Evolutionary conservation across 2,329 filamentous ascomycete species (phyloP).

Genomic region (Botrytis paeoniae): DNA sequence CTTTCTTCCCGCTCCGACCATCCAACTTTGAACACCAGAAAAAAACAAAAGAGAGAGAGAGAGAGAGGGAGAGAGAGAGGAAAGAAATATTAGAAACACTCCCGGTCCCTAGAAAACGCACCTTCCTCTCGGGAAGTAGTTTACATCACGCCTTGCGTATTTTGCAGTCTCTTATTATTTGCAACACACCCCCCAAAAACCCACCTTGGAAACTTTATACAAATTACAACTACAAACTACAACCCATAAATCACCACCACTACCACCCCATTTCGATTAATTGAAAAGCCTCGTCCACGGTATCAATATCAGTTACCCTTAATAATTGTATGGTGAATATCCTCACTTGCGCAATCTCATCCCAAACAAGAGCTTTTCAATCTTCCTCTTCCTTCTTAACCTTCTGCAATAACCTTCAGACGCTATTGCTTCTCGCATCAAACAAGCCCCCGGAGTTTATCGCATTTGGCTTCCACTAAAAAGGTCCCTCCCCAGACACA

Average conservation of each 20-base stretch:
- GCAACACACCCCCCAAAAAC: background rate
- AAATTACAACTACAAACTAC: slow-evolving; percentile 4
- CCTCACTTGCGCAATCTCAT: slow-evolving; percentile 7
- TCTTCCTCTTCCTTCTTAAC: background rate
- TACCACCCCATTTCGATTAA: background rate
- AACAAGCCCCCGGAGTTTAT: slow-evolving; percentile 1
- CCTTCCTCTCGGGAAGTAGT: background rate
- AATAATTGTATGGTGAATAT: slow-evolving; percentile 1
- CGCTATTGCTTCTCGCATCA: slow-evolving; percentile 8
- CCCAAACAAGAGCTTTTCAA: background rate
- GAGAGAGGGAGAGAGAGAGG: background rate
- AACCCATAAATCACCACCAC: background rate
- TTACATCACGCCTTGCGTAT: slow-evolving; percentile 6
- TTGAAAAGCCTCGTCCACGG: slow-evolving; percentile 3
- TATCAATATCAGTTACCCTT: background rate
- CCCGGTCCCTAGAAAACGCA: background rate
- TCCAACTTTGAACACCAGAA: background rate
- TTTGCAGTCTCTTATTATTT: background rate
- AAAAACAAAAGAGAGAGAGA: background rate
- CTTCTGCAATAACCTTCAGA: background rate
- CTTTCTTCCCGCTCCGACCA: background rate
- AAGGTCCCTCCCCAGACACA: background rate
- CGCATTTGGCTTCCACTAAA: slow-evolving; percentile 10
- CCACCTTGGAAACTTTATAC: slow-evolving; percentile 8
- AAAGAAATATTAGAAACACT: background rate